These are phyloP conservation scores for Trypanosoma cruzi DNA, from an alignment of 208 protist genomes.

Conservation along the genomic window DNA sequence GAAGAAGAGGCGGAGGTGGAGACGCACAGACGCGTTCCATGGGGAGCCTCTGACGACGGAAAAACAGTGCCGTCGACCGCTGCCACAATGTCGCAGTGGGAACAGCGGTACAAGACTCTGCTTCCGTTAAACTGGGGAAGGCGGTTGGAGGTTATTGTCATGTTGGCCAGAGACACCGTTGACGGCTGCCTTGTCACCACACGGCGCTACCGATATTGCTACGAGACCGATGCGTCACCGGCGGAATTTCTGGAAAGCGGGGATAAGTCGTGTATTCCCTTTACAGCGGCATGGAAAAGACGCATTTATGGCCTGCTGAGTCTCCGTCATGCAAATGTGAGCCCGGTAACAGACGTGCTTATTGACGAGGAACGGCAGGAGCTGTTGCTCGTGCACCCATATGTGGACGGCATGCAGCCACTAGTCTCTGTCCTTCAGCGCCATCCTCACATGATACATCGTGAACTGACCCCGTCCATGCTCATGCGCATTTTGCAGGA, in stretches of 20 bases:
- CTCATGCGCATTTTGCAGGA: conserved; percentile 20
- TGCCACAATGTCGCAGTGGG: not conserved
- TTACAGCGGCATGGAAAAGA: conserved; percentile 15
- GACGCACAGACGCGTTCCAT: not conserved
- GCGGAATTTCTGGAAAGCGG: not conserved
- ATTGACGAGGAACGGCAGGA: conserved; percentile 20
- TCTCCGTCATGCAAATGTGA: conserved; percentile 23
- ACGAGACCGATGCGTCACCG: not conserved
- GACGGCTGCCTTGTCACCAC: conserved; percentile 15
- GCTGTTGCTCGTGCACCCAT: conserved; percentile 24
- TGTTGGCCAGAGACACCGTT: conserved; percentile 14
- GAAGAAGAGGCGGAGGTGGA: not conserved
- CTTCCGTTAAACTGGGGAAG: conserved; percentile 21
- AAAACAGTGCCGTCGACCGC: not conserved
- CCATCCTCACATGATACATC: conserved; percentile 8
- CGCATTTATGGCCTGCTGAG: conserved; percentile 9
- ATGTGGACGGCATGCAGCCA: conserved; percentile 29
- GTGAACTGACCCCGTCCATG: conserved; percentile 1
- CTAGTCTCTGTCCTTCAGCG: conserved; percentile 8
- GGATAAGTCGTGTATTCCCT: conserved; percentile 17
- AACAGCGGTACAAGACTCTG: conserved; percentile 11
- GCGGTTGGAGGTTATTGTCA: not conserved
- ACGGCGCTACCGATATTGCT: conserved; percentile 12
- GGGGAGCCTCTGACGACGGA: not conserved
- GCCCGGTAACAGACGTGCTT: conserved; percentile 26